These are phyloP conservation scores for Pilaira anomala DNA, from an alignment of 192 early-diverging fungal genomes.

Conservation along the genomic window DNA sequence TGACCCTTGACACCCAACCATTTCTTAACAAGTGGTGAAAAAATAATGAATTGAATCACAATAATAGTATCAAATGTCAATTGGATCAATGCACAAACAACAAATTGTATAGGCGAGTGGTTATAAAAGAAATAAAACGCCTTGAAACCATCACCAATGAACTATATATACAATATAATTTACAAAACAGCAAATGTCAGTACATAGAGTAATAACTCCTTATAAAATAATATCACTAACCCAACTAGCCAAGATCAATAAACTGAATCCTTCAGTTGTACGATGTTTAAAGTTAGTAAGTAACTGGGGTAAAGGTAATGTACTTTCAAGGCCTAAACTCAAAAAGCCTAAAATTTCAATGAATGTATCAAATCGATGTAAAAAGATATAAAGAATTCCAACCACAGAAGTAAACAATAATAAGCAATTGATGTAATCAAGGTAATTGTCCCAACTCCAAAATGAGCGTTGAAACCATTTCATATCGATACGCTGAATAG, in stretches of 20 bases:
- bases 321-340: constrained; percentile 52
- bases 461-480: constrained; percentile 23
- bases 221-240: constrained; percentile 17
- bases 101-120: constrained; percentile 51
- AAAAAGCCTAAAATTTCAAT: constrained; percentile 38
- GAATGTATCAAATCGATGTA: constrained; percentile 25
- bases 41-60: constrained; percentile 48
- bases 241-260: constrained; percentile 35
- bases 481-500: not conserved
- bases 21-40: constrained; percentile 27
- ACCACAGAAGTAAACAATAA: constrained; percentile 23
- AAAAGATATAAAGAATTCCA: constrained; percentile 26
- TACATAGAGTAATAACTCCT: too few relatives aligned
- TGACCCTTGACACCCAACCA: not conserved
- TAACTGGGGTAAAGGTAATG: constrained; percentile 55
- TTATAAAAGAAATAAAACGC: constrained; percentile 56
- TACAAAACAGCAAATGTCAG: too few relatives aligned
- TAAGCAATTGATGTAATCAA: constrained; percentile 40
- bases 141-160: constrained; percentile 56
- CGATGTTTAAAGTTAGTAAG: constrained; percentile 41
- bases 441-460: constrained; percentile 42
- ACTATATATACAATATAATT: constrained; percentile 38
- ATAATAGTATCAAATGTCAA: constrained; percentile 53
- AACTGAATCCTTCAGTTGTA: constrained; percentile 50
- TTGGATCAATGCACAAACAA: constrained; percentile 53